Percentiles rank a stretch among this genome's conserved stretches.
Evolutionary conservation across 2,329 filamentous ascomycete species (phyloP).

Genomic region (Fusarium caatingaense): DNA sequence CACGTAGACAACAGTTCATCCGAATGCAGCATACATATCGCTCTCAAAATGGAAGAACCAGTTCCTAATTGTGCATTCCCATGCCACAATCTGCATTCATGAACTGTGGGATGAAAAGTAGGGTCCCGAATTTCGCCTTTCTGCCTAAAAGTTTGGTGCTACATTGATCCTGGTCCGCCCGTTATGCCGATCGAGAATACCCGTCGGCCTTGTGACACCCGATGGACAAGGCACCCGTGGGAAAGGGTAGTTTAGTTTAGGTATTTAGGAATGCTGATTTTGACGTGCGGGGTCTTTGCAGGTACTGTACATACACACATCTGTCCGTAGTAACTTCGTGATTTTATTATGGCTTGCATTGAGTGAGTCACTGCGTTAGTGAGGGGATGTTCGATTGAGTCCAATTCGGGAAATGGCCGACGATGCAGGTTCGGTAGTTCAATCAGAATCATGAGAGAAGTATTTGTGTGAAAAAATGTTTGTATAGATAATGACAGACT

Average conservation of each 20-base stretch:
- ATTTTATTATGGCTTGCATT: neutral
- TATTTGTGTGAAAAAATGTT: neutral
- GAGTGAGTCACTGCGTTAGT: neutral
- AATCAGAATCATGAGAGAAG: too few species aligned
- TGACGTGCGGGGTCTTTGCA: neutral
- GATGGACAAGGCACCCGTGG: slow-evolving; percentile 25
- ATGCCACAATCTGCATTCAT: neutral
- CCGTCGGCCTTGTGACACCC: slow-evolving; percentile 29
- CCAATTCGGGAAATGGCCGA: neutral
- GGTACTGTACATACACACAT: neutral
- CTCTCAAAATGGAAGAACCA: neutral
- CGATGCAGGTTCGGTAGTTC: neutral
- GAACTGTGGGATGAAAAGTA: neutral
- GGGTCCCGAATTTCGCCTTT: neutral
- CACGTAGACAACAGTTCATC: neutral
- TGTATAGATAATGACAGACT: slow-evolving; percentile 12
- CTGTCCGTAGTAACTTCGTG: too few species aligned
- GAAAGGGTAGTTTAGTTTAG: slow-evolving; percentile 3
- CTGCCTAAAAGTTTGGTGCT: slow-evolving; percentile 17
- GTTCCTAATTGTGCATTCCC: neutral
- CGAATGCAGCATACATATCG: too few species aligned
- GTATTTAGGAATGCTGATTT: neutral
- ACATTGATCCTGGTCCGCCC: slow-evolving; percentile 1
- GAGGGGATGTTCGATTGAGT: slow-evolving; percentile 2
- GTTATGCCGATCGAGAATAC: slow-evolving; percentile 13